These are phyloP conservation scores for Stenocarpella maydis DNA, from an alignment of 2,329 filamentous ascomycete genomes.

Conservation along the genomic window DNA sequence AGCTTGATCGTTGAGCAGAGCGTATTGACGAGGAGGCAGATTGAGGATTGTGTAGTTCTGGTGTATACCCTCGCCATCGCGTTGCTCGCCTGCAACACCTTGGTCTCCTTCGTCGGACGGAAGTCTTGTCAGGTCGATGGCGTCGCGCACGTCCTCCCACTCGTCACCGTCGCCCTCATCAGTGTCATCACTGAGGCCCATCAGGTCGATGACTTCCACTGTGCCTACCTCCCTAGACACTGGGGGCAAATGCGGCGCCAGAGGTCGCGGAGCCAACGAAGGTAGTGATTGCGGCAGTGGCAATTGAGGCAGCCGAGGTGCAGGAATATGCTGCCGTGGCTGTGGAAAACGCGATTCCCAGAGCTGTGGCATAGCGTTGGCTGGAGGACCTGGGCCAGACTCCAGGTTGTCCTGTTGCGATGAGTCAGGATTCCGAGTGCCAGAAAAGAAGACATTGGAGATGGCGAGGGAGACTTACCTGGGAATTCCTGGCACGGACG, in stretches of 20 bases:
- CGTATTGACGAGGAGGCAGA: not conserved
- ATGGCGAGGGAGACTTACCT: not conserved
- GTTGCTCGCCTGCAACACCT: not conserved
- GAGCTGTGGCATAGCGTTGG: not conserved
- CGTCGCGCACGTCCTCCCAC: not conserved
- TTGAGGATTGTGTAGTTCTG: not conserved
- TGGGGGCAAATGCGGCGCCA: not conserved
- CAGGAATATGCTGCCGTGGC: not conserved
- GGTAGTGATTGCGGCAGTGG: not conserved
- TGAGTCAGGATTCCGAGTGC: not conserved
- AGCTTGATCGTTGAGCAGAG: not conserved
- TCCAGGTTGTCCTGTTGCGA: not conserved
- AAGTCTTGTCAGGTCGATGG: slow-evolving; percentile 19
- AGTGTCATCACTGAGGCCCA: not conserved
- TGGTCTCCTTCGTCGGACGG: not conserved
- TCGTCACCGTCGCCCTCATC: not conserved
- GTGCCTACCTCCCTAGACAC: not conserved
- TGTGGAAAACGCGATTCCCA: not conserved
- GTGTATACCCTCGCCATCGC: not conserved
- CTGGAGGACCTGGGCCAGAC: slow-evolving; percentile 13
- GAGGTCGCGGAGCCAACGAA: not conserved
- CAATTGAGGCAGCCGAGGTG: not conserved
- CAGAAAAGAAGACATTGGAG: too few relatives aligned
- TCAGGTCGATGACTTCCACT: slow-evolving; percentile 19
- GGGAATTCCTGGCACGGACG: not conserved